phyloP scores from a whole-genome alignment of 2,329 filamentous ascomycete genomes.

The Lizonia empirigonia region DNA sequence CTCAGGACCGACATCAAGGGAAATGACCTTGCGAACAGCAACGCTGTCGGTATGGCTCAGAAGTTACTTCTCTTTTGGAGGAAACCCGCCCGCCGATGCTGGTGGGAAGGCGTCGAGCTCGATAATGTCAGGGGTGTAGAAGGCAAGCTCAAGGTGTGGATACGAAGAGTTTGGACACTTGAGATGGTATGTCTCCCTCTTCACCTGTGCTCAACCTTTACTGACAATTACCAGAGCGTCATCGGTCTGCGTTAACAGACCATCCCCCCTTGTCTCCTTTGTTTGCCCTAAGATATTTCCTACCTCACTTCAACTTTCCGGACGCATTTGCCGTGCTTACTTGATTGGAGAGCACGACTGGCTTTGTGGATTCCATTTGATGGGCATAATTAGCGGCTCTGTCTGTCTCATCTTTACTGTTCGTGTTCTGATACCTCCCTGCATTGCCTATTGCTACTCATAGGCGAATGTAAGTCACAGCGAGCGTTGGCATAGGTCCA shows the following conservation, averaged over 20 bases:
- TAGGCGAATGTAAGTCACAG: conserved; percentile 16
- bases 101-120: conserved; percentile 98
- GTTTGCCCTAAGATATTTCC: conserved; percentile 1
- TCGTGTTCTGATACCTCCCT: conserved; percentile 21
- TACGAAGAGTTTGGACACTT: conserved; percentile 94
- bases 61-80: conserved; percentile 98
- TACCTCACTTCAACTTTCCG: neutral
- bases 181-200: conserved; percentile 71
- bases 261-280: conserved; percentile 3
- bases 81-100: conserved; percentile 93
- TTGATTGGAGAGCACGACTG: conserved; percentile 11
- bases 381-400: conserved; percentile 17
- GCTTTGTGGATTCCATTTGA: conserved; percentile 11
- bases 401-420: conserved; percentile 15
- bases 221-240: conserved; percentile 64
- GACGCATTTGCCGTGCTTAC: conserved; percentile 3
- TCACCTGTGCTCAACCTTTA: conserved; percentile 17
- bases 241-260: conserved; percentile 73
- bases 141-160: conserved; percentile 96
- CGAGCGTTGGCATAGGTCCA: conserved; percentile 15
- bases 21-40: conserved; percentile 73
- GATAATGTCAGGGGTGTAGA: conserved; percentile 88
- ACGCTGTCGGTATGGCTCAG: conserved; percentile 95
- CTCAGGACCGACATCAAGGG: conserved; percentile 87
- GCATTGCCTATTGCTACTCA: conserved; percentile 15